A percentile compares a stretch with the other conserved stretches of the same genome.
Evolutionary conservation across 192 early-diverging fungal genomes (phyloP).

Genomic region (Lobosporangium transversale): DNA sequence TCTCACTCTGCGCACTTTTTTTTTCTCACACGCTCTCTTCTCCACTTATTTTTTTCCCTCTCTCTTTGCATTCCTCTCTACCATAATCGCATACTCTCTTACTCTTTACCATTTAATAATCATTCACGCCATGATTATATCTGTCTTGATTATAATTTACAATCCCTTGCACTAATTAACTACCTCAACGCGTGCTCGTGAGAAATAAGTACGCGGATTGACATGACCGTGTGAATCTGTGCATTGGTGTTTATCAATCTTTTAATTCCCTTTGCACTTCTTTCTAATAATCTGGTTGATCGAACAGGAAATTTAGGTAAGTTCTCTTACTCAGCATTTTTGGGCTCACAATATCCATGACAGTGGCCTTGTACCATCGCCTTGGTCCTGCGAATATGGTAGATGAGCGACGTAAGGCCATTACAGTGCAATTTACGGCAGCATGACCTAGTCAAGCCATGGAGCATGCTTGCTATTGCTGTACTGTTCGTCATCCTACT

Average conservation of each 20-base stretch:
- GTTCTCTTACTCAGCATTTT: background rate
- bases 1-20: too few species aligned
- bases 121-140: background rate
- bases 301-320: constrained; percentile 7
- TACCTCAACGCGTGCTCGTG: background rate
- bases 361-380: constrained; percentile 1
- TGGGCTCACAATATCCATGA: constrained; percentile 21
- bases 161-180: background rate
- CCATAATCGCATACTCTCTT: background rate
- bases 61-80: too few species aligned
- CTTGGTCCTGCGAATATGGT: constrained; percentile 4
- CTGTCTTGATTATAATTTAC: constrained; percentile 1
- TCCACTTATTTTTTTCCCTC: too few species aligned
- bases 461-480: constrained; percentile 21
- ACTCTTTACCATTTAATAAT: constrained; percentile 2
- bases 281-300: constrained; percentile 7
- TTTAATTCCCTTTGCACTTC: background rate
- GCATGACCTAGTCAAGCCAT: constrained; percentile 15
- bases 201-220: constrained; percentile 3
- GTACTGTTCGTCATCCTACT: constrained; percentile 20
- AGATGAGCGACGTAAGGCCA: constrained; percentile 11
- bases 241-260: background rate
- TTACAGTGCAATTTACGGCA: constrained; percentile 18
- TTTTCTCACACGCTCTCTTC: too few species aligned
- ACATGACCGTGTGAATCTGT: constrained; percentile 3